Percentiles rank a stretch among this genome's conserved stretches.
Conservation (phyloP, 192 early-diverging fungal species). For the Paraglomus occultum region DNA sequence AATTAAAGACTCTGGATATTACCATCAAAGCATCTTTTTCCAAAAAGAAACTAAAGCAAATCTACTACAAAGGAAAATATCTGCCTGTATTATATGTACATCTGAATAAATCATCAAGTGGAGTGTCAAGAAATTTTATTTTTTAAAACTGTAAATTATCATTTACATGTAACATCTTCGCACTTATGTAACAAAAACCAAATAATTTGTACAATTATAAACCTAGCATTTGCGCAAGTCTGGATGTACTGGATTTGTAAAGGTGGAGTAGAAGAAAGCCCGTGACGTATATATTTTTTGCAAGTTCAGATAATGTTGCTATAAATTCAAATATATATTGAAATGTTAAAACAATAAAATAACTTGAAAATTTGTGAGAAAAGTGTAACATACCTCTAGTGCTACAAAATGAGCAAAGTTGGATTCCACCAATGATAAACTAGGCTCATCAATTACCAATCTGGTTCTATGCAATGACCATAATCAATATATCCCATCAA, state of each 20-base stretch:
- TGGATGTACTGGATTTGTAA: slow-evolving; percentile 20
- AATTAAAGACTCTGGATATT: too few relatives aligned
- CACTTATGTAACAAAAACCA: too few relatives aligned
- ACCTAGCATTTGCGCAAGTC: slow-evolving; percentile 15
- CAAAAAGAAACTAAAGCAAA: too few relatives aligned
- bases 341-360: slow-evolving; percentile 10
- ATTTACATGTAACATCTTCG: too few relatives aligned
- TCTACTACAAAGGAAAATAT: too few relatives aligned
- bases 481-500: slow-evolving; percentile 27
- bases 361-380: not conserved
- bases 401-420: slow-evolving; percentile 22
- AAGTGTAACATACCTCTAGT: slow-evolving; percentile 3
- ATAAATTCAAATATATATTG: slow-evolving; percentile 8
- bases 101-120: too few relatives aligned
- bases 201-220: too few relatives aligned
- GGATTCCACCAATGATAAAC: slow-evolving; percentile 18
- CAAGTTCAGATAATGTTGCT: slow-evolving; percentile 23
- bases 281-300: slow-evolving; percentile 21
- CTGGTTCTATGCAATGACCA: slow-evolving; percentile 27
- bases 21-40: too few relatives aligned
- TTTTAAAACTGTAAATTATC: too few relatives aligned
- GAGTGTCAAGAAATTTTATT: too few relatives aligned
- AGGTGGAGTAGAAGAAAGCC: slow-evolving; percentile 21
- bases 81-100: too few relatives aligned
- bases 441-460: slow-evolving; percentile 28